phyloP scores from a whole-genome alignment of 2,329 filamentous ascomycete species.

The Botryosphaeria dothidea region DNA sequence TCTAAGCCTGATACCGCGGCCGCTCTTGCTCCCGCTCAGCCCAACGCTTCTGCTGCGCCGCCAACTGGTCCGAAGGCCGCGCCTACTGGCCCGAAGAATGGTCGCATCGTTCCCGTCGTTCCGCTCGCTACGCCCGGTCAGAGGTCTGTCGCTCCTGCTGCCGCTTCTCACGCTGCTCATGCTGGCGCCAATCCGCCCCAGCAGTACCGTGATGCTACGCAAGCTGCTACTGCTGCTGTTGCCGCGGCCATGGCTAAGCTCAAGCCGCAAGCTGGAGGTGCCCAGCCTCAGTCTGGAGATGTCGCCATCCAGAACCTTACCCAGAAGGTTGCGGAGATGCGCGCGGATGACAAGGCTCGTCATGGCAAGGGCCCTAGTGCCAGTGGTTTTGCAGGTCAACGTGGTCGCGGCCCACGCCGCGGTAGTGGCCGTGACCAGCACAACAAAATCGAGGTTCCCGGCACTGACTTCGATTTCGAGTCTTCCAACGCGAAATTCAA shows the following conservation, averaged over 20 bases:
- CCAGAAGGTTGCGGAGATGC: constrained; percentile 76
- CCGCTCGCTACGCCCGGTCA: constrained; percentile 56
- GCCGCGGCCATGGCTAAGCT: constrained; percentile 78
- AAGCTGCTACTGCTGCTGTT: constrained; percentile 75
- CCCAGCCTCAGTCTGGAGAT: constrained; percentile 35
- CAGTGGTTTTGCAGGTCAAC: constrained; percentile 41
- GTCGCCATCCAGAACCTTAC: constrained; percentile 69
- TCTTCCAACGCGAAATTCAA: constrained; percentile 85
- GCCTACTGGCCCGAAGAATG: constrained; percentile 46
- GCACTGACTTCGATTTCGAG: constrained; percentile 90
- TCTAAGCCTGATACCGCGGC: constrained; percentile 66
- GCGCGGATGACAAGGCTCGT: constrained; percentile 58
- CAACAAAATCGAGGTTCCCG: constrained; percentile 75
- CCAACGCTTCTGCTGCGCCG: constrained; percentile 34
- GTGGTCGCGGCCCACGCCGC: constrained; percentile 50
- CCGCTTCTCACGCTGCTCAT: constrained; percentile 38
- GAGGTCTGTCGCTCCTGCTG: constrained; percentile 40
- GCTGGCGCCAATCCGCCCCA: constrained; percentile 20
- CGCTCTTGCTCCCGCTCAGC: constrained; percentile 54
- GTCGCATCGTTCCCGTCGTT: constrained; percentile 65
- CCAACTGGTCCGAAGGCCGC: constrained; percentile 37
- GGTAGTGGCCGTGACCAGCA: constrained; percentile 48
- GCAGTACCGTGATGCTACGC: constrained; percentile 65
- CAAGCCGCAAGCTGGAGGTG: constrained; percentile 23
- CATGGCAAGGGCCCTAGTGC: constrained; percentile 50